Evolutionary conservation across 331 rosid species (phyloP).

Genomic region (Spiraea crenata): DNA sequence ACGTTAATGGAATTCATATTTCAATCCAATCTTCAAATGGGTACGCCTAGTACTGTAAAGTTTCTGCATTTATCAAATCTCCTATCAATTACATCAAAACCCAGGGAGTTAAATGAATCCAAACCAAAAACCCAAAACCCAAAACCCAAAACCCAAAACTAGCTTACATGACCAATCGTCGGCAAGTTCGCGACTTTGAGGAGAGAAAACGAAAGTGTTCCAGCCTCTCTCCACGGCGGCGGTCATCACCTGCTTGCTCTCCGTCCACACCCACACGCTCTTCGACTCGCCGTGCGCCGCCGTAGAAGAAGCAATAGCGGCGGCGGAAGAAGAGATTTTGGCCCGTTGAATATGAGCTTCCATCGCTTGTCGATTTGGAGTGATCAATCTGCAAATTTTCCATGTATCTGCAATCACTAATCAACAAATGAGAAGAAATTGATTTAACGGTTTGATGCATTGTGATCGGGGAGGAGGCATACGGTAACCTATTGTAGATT

Average conservation of each 20-base stretch:
- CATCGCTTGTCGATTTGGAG: constrained; percentile 12
- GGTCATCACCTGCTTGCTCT: constrained; percentile 65
- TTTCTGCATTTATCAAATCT: background rate
- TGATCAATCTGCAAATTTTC: constrained; percentile 32
- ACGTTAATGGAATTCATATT: background rate
- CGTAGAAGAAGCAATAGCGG: constrained; percentile 34
- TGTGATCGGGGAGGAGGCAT: background rate
- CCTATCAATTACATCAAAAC: background rate
- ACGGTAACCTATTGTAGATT: constrained; percentile 15
- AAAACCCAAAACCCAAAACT: background rate
- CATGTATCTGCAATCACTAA: constrained; percentile 32
- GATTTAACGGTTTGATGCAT: background rate
- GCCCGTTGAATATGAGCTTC: constrained; percentile 17
- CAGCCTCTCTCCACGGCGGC: constrained; percentile 91
- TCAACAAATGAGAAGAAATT: background rate
- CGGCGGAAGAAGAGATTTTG: constrained; percentile 17
- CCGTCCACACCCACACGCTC: constrained; percentile 86
- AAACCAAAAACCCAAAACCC: constrained; percentile 13
- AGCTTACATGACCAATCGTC: constrained; percentile 75
- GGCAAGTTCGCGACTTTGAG: constrained; percentile 52
- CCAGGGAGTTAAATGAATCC: too few species aligned
- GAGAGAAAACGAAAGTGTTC: constrained; percentile 69
- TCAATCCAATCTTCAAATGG: constrained; percentile 6
- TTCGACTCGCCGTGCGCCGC: constrained; percentile 40
- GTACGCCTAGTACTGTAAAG: background rate